Conservation (phyloP, 768 basidiomycete genomes). For the Paxillus ammoniavirescens region DNA sequence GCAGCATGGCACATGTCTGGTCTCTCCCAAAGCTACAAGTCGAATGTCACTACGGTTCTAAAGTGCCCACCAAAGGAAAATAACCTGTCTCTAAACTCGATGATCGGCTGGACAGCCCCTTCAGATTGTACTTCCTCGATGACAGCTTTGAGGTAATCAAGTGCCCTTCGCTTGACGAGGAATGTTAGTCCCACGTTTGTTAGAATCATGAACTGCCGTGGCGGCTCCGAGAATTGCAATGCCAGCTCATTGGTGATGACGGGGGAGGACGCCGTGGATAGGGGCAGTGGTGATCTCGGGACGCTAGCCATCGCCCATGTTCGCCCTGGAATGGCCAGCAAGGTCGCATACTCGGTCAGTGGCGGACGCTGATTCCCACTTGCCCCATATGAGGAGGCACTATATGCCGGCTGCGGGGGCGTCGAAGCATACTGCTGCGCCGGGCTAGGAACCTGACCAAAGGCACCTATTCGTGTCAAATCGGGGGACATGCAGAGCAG, state of each 20-base stretch:
- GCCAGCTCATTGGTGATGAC: constrained; percentile 76
- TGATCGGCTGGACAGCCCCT: constrained; percentile 72
- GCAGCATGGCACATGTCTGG: constrained; percentile 89
- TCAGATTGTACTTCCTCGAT: constrained; percentile 82
- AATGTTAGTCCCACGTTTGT: constrained; percentile 85
- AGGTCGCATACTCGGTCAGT: constrained; percentile 72
- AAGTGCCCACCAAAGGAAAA: neutral
- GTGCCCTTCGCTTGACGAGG: constrained; percentile 74
- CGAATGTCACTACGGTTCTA: constrained; percentile 4
- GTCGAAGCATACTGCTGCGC: constrained; percentile 33
- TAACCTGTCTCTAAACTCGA: constrained; percentile 81
- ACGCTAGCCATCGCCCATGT: constrained; percentile 82
- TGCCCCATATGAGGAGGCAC: constrained; percentile 39
- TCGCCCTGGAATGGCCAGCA: constrained; percentile 76
- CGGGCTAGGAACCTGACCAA: constrained; percentile 61
- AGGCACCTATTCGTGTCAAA: constrained; percentile 64
- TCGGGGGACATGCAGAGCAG: constrained; percentile 76
- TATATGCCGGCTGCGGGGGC: constrained; percentile 39
- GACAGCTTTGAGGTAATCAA: constrained; percentile 81
- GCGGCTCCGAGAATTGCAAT: constrained; percentile 71
- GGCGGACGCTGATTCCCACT: constrained; percentile 52
- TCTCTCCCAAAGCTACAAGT: constrained; percentile 78
- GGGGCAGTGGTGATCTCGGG: constrained; percentile 32
- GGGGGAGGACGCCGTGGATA: constrained; percentile 45
- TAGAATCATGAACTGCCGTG: constrained; percentile 82